Percentiles rank a stretch among this genome's conserved stretches.
Conservation (phyloP, 1,284 basidiomycete species). For the Cutaneotrichosporon mucoides region DNA sequence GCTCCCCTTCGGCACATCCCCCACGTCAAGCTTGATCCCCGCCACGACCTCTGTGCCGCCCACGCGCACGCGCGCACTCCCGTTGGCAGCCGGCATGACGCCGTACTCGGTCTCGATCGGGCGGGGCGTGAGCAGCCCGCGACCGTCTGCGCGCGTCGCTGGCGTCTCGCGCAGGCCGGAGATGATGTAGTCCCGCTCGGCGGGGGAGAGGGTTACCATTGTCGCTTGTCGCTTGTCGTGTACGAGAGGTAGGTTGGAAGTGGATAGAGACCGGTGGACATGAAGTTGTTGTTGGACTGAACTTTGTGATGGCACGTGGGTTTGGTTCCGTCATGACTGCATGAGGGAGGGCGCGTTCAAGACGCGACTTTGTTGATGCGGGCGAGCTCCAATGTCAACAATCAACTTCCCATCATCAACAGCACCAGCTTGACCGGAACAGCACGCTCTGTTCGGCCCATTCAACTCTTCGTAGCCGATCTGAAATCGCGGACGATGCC, state of each 20-base stretch:
- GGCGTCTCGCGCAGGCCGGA: constrained; percentile 38
- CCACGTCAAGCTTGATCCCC: constrained; percentile 46
- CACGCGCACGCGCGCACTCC: constrained; percentile 39
- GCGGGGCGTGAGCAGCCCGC: constrained; percentile 33
- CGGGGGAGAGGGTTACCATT: constrained; percentile 38
- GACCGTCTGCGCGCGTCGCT: constrained; percentile 37
- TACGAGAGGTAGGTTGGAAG: neutral
- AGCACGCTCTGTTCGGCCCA: too few species aligned
- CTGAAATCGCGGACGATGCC: too few species aligned
- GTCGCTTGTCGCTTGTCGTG: neutral
- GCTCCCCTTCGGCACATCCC: constrained; percentile 21
- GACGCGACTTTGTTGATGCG: too few species aligned
- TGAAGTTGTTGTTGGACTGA: neutral
- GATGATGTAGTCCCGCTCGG: constrained; percentile 46
- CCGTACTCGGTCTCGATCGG: constrained; percentile 39
- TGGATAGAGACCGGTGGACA: neutral
- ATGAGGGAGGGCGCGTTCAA: neutral
- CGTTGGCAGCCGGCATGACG: constrained; percentile 46
- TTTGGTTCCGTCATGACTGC: neutral
- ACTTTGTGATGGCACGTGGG: constrained; percentile 1
- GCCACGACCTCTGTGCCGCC: constrained; percentile 45
- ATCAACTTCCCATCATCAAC: too few species aligned
- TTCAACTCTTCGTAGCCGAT: too few species aligned
- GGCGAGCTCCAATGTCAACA: too few species aligned
- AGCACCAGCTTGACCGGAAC: too few species aligned